Evolutionary conservation across 192 early-diverging fungal species (phyloP), one percentile per base, ranked within the genome.

Genomic region (Coemansia asiatica): DNA sequence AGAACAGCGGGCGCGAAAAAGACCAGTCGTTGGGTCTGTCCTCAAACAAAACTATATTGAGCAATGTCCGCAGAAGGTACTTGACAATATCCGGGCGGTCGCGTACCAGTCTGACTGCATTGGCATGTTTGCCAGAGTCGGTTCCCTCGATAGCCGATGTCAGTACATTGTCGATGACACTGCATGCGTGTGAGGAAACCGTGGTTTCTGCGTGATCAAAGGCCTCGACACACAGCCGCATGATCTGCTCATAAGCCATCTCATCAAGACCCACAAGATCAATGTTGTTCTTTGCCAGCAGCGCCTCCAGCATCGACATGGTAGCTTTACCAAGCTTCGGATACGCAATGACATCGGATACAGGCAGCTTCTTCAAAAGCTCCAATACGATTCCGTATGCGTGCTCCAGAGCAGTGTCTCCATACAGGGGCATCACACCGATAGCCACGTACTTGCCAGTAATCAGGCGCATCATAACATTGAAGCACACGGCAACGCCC

Each of bases 371-470:
- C 40, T 89, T 71, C 75, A 93, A 87, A 57, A 95, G 72, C 59
- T 85, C 85, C 64, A 90, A 89, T 21, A 87, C 69, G 9, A 87
- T 76, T 8, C 76, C 68, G 44, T 92, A 73, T 4, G 89, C 89
- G 29, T 82, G 75, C 55, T 88, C 87, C 40, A 94, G 74, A 19
- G 94, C 89, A 16, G 83, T 85, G 71, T 95, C 94, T 48, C 87
- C 86, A 63, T 96, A 96, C 27, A 96, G 80, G 55, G 87, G 87
- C 79, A 95, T 92, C 33, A 95, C 91, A n/a, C 93, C 93, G 79
- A 96, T 94, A 38, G 90, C 91, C 44, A 95, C 91, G 69, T 95
- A 96, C 56, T 87, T 85, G 60, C 94, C 94, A 5, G 85, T 75
- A 2, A 95, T 67, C 21, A 90, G 82, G 6, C 84, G 83, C 46